These are phyloP conservation scores for Stenocarpella maydis DNA, from an alignment of 2,329 filamentous ascomycete genomes.

Conservation along the genomic window DNA sequence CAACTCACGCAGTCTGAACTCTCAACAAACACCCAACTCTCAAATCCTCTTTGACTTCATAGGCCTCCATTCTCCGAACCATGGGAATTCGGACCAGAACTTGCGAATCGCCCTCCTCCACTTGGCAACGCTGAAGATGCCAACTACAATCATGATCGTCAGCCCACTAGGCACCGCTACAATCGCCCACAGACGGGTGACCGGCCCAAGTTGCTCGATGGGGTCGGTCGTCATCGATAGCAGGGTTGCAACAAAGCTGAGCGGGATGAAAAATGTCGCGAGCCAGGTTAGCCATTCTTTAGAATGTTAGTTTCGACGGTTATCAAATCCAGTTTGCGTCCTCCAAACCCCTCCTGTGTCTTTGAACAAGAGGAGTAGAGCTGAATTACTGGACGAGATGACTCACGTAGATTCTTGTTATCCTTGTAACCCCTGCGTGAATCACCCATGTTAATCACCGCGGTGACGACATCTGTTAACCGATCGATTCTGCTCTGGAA, in stretches of 20 bases:
- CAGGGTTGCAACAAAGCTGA: slow-evolving; percentile 43
- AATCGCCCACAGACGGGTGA: slow-evolving; percentile 29
- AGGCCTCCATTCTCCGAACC: slow-evolving; percentile 4
- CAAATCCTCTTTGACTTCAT: slow-evolving; percentile 16
- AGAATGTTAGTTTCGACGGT: background rate
- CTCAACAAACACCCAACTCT: background rate
- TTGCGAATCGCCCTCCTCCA: slow-evolving; percentile 27
- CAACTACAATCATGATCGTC: slow-evolving; percentile 23
- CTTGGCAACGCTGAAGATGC: slow-evolving; percentile 32
- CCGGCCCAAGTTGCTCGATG: slow-evolving; percentile 18
- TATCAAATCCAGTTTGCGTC: background rate
- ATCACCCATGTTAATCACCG: slow-evolving; percentile 44
- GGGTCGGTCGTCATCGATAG: slow-evolving; percentile 43
- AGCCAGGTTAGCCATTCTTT: slow-evolving; percentile 43
- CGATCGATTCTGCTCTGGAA: slow-evolving; percentile 45
- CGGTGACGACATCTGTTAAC: slow-evolving; percentile 44
- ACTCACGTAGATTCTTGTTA: slow-evolving; percentile 42
- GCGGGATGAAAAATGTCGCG: slow-evolving; percentile 46
- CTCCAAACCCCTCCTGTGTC: no score
- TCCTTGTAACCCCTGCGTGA: slow-evolving; percentile 42
- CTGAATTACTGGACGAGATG: background rate
- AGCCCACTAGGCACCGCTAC: slow-evolving; percentile 31
- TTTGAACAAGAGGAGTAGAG: background rate
- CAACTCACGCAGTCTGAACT: background rate
- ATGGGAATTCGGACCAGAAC: slow-evolving; percentile 13